phyloP scores from a whole-genome alignment of 139 green algal genomes.

The Diplosphaera chodatii region DNA sequence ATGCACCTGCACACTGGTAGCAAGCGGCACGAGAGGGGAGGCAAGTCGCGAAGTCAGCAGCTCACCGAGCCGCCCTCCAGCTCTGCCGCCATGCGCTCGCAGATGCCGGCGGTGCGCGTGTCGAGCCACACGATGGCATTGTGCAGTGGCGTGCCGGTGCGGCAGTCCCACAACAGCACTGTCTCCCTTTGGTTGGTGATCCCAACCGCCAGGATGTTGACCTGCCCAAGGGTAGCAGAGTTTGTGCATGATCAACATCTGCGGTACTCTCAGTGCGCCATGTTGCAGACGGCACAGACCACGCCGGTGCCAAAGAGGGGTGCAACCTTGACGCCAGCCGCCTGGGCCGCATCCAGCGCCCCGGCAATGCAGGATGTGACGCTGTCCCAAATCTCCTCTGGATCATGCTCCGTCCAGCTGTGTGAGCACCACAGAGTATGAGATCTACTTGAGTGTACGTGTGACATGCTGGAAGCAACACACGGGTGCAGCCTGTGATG shows the following conservation, averaged over 20 bases:
- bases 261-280: too few relatives aligned
- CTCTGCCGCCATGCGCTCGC: constrained; percentile 21
- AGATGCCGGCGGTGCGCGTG: constrained; percentile 64
- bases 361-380: constrained; percentile 56
- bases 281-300: too few relatives aligned
- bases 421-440: background rate
- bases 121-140: constrained; percentile 97
- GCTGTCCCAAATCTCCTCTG: constrained; percentile 66
- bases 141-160: constrained; percentile 72
- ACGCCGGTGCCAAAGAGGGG: too few relatives aligned
- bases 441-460: background rate
- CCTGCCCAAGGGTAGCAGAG: background rate
- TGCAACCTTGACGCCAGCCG: background rate
- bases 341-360: constrained; percentile 36
- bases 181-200: constrained; percentile 96
- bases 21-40: too few relatives aligned
- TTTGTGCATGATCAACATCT: too few relatives aligned
- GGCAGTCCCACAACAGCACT: constrained; percentile 78
- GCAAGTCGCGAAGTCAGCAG: too few relatives aligned
- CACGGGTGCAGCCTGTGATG: too few relatives aligned
- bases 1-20: too few relatives aligned
- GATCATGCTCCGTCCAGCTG: constrained; percentile 95
- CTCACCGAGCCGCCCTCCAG: constrained; percentile 25
- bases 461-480: too few relatives aligned
- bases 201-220: constrained; percentile 53